These are phyloP conservation scores for Immersiporthe knoxdaviesiana DNA, from an alignment of 2,329 filamentous ascomycete species.

Conservation along the genomic window DNA sequence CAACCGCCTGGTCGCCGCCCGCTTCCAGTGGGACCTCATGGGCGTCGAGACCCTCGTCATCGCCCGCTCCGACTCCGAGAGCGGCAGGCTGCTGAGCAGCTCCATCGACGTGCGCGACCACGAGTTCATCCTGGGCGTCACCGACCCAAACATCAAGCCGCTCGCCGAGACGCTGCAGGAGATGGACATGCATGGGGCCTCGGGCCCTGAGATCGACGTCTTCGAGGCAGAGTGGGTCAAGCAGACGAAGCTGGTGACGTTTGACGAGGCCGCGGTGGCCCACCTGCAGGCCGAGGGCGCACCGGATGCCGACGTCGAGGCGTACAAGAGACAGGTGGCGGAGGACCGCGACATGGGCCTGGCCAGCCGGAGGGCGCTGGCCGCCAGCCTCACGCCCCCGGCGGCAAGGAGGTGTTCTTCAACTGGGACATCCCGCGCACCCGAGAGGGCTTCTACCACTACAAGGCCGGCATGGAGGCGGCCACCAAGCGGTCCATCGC, in stretches of 20 bases:
- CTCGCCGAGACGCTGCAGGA: conserved; percentile 85
- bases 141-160: conserved; percentile 73
- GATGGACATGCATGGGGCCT: conserved; percentile 82
- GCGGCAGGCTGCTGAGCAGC: conserved; percentile 85
- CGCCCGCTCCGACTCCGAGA: conserved; percentile 93
- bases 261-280: conserved; percentile 84
- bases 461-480: conserved; percentile 78
- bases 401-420: conserved; percentile 67
- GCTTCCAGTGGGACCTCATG: conserved; percentile 99
- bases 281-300: conserved; percentile 72
- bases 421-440: conserved; percentile 92
- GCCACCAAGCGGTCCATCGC: conserved; percentile 92
- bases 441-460: conserved; percentile 92
- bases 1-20: conserved; percentile 86
- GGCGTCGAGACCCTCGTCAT: conserved; percentile 93
- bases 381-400: conserved; percentile 67
- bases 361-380: conserved; percentile 73
- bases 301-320: conserved; percentile 63
- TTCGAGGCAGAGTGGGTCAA: conserved; percentile 91
- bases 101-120: conserved; percentile 94
- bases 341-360: conserved; percentile 76
- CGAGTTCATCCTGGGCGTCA: conserved; percentile 90
- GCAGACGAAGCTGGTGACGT: conserved; percentile 80
- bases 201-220: conserved; percentile 78
- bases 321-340: conserved; percentile 66